Evolutionary conservation across 2,329 filamentous ascomycete genomes (phyloP), one percentile per base, ranked within the genome.

Genomic region (Colletotrichum simmondsii): DNA sequence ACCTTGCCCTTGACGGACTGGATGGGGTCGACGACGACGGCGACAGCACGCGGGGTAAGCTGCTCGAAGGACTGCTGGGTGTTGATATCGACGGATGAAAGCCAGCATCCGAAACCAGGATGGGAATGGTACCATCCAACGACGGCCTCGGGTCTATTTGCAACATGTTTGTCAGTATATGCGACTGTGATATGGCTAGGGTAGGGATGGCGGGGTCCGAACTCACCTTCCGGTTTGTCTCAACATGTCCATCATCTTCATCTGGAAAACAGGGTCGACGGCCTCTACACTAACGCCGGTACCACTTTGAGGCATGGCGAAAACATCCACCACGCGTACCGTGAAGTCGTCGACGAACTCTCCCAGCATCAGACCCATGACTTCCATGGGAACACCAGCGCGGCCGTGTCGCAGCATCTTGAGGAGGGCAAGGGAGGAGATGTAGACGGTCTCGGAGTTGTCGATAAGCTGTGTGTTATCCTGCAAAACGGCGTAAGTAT

Each of bases 241-340:
- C 82, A 99, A 88, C 97, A 99, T 98, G 83, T 99, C 97, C 97
- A 99, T 99, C 97, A 99, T 99, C 89, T 98, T 99, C 80, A 95
- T 98, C 87, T 99, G 97, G 84, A 99, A 99, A 42, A 99, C 97
- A 11, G 95, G 95, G 82, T 99, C 97, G 75, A 99, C 97, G 64
- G 97, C 97, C 85, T 99, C 97, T 79, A 99, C 97, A 84, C 95
- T 98, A 78, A 99, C 97, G 77, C 97, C 97, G 1, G 97, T 99
- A 85, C 97, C 97, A 78, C 95, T 98, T 83, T 99, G 97, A 24
- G 97, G 97, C 97, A 99, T 99, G 73, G 97, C 97, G 84, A 99
- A 99, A 32, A 99, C 97, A 84, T 99, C 97, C 77, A 98, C 96
- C 16, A 99, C 97, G 77, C 96, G 93, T 75, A 99, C 97, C 72